Base-by-base conservation (phyloP, 169 alveolate species). In the Plasmodium falciparum region DNA sequence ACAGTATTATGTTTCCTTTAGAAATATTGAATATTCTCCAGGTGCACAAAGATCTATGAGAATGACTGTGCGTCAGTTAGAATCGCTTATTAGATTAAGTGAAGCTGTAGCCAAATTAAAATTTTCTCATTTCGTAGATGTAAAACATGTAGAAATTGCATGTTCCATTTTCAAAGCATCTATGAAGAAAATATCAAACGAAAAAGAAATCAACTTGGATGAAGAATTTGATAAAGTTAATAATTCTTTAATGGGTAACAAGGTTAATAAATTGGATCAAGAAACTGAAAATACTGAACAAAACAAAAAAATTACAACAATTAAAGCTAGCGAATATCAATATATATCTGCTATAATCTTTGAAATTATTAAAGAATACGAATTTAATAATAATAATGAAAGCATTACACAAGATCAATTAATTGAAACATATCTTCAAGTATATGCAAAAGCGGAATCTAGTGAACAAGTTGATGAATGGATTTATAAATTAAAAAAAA, bases 31-130 rank as follows among this genome's bases (percentile, higher is more conserved):
- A 63, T 93, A 94, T 58, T 95, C 96, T 11, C 90, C 96, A 26
- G 95, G 97, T 72, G 89, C 89, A 0, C 95, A 94, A 66, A 94
- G 97, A 86, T 96, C 97, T 33, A 93, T 98, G 85, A 96, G 99
- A 89, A 97, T 97, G 92, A 98, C 99, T 26, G 99, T 98, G 15
- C 96, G 99, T 86, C 98, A 97, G 92, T 95, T 98, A 86, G 99
- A 98, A 88, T 95, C 98, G 22, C 95, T 98, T 74, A 96, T 98
- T 45, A 76, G 99, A 78, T 95, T 98, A 26, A 95, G 98, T 59
- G 99, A 98, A 89, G 99, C 99, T 1, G 94, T 98, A 49, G 99
- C 99, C 7, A 97, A 98, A 88, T 97, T 97, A 22, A 96, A 97
- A 88, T 97, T 95, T 86, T 96, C 98, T 58, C 97, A 97, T 72